phyloP scores from a whole-genome alignment of 1,139 yeast species.

The Meyerozyma guilliermondii region DNA sequence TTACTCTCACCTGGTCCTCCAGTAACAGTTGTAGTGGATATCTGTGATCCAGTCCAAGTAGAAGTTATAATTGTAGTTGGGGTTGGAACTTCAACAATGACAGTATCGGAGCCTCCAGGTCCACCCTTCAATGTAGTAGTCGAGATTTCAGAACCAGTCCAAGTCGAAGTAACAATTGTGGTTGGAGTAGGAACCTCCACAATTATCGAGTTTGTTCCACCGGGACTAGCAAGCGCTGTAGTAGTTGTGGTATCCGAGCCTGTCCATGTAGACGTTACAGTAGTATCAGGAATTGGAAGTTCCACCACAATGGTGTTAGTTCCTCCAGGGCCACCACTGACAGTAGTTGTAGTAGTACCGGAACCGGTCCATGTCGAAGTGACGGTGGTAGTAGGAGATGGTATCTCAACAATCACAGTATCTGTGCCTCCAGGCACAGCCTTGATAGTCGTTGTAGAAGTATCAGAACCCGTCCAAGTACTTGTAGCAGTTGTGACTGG shows the following conservation, averaged over 20 bases:
- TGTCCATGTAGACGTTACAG: conserved; percentile 4
- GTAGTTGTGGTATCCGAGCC: background rate
- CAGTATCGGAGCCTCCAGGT: conserved; percentile 8
- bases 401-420: conserved; percentile 7
- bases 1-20: conserved; percentile 10
- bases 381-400: background rate
- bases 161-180: conserved; percentile 1
- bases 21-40: conserved; percentile 3
- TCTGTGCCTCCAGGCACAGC: conserved; percentile 11
- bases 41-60: conserved; percentile 4
- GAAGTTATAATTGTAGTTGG: conserved; percentile 3
- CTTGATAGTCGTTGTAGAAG: conserved; percentile 9
- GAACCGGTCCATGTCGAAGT: conserved; percentile 21
- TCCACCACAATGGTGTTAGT: conserved; percentile 14
- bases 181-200: conserved; percentile 6
- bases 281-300: conserved; percentile 14
- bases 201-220: background rate
- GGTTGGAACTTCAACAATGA: conserved; percentile 6
- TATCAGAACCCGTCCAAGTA: conserved; percentile 11
- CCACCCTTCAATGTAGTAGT: conserved; percentile 4
- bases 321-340: conserved; percentile 5
- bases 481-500: conserved; percentile 15
- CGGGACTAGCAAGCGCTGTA: conserved; percentile 3
- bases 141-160: background rate
- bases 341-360: conserved; percentile 12